These are phyloP conservation scores for Termitomyces sp. DNA, from an alignment of 768 basidiomycete species.

Conservation along the genomic window DNA sequence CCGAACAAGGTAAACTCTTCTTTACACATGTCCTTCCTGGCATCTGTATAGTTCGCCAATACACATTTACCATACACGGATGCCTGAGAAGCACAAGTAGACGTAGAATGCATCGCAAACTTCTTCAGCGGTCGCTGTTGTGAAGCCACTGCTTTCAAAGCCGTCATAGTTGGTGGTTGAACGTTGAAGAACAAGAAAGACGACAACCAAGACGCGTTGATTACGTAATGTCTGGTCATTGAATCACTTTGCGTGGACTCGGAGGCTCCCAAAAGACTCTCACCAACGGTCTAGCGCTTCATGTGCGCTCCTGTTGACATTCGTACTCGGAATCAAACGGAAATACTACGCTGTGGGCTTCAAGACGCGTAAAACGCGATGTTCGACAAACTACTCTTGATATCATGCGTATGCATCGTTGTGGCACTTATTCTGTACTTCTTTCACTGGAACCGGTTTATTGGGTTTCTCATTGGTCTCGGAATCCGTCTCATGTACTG, in stretches of 20 bases:
- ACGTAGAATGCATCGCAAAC: constrained; percentile 68
- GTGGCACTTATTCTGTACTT: constrained; percentile 64
- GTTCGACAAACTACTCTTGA: constrained; percentile 58
- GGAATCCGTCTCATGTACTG: constrained; percentile 71
- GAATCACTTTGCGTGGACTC: too few species aligned
- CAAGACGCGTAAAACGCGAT: constrained; percentile 27
- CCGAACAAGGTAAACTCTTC: constrained; percentile 84
- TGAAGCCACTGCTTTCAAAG: constrained; percentile 21
- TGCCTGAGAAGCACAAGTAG: constrained; percentile 71
- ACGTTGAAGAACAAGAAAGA: neutral
- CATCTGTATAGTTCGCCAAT: constrained; percentile 76
- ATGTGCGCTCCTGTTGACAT: neutral
- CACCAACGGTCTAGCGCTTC: neutral
- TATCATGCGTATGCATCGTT: constrained; percentile 58
- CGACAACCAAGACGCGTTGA: neutral
- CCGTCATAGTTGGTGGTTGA: constrained; percentile 18
- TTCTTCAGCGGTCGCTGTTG: constrained; percentile 50
- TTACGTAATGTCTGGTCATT: constrained; percentile 14
- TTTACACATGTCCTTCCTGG: constrained; percentile 78
- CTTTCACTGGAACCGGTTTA: constrained; percentile 89
- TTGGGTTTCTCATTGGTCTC: constrained; percentile 65
- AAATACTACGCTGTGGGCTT: neutral
- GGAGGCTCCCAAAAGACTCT: too few species aligned
- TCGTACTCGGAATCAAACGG: neutral
- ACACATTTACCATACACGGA: constrained; percentile 87